phyloP scores from a whole-genome alignment of 2,329 filamentous ascomycete species.

The Teratosphaeria gauchensis region DNA sequence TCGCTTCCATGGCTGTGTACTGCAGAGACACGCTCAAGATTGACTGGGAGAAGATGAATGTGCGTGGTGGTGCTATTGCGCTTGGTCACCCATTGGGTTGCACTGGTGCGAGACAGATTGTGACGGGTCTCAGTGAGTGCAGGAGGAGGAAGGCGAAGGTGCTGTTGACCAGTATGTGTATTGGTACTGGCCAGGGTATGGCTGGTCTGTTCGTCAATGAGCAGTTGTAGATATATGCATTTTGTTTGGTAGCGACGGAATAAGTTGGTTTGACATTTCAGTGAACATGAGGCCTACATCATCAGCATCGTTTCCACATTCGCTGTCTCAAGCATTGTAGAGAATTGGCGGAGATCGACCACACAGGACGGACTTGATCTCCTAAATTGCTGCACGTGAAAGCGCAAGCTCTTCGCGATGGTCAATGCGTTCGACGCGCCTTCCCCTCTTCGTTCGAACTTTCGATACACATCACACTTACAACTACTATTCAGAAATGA shows the following conservation, averaged over 20 bases:
- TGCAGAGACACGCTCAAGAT: slow-evolving; percentile 48
- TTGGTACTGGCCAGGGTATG: slow-evolving; percentile 58
- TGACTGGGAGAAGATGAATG: slow-evolving; percentile 69
- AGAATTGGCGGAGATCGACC: background rate
- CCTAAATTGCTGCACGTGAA: background rate
- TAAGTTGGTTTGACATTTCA: background rate
- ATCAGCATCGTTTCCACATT: background rate
- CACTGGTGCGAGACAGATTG: slow-evolving; percentile 72
- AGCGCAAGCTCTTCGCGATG: background rate
- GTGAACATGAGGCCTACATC: background rate
- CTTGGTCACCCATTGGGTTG: slow-evolving; percentile 73
- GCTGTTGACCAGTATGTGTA: slow-evolving; percentile 83
- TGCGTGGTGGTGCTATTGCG: slow-evolving; percentile 71
- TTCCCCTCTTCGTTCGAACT: background rate
- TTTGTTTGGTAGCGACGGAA: background rate
- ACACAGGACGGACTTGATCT: background rate
- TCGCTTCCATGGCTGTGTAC: slow-evolving; percentile 95
- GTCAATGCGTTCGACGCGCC: background rate
- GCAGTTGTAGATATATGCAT: slow-evolving; percentile 32
- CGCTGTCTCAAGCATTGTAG: background rate
- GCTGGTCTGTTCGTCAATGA: slow-evolving; percentile 58
- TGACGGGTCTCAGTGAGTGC: slow-evolving; percentile 53
- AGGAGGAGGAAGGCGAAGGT: slow-evolving; percentile 25
- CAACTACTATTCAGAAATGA: no score
- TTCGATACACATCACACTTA: no score